Conservation (phyloP, 192 early-diverging fungal genomes). For the Gonapodya prolifera region DNA sequence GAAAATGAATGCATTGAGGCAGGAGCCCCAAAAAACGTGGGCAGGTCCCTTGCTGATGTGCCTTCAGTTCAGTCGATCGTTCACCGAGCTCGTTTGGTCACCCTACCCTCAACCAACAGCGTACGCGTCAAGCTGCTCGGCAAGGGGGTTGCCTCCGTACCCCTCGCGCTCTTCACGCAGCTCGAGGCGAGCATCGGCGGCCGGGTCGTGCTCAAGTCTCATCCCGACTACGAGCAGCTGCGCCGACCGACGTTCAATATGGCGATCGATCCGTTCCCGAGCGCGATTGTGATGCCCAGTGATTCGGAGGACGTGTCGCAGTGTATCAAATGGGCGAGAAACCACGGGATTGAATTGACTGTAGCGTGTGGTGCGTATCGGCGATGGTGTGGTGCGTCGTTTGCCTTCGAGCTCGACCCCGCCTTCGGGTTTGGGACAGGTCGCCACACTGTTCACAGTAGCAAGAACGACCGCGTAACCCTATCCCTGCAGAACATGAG, state of each 20-base stretch:
- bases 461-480: background rate
- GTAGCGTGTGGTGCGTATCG: background rate
- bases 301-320: background rate
- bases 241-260: background rate
- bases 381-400: background rate
- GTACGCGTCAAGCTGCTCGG: background rate
- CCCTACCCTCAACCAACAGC: background rate
- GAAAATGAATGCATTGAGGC: background rate
- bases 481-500: background rate
- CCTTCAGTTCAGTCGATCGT: background rate
- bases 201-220: slow-evolving; percentile 2
- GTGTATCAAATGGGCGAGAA: background rate
- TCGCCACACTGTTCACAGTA: slow-evolving; percentile 1
- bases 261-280: background rate
- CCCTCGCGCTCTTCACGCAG: background rate
- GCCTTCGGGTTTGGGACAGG: background rate
- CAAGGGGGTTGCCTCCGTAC: background rate
- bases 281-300: background rate
- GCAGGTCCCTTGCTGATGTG: background rate
- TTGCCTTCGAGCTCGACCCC: background rate
- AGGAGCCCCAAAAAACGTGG: background rate
- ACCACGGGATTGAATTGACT: background rate
- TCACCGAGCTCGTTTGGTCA: background rate
- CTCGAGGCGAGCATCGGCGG: background rate
- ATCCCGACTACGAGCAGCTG: slow-evolving; percentile 1